These are phyloP conservation scores for Candida gorgasii DNA, from an alignment of 805 yeast species.

Conservation along the genomic window DNA sequence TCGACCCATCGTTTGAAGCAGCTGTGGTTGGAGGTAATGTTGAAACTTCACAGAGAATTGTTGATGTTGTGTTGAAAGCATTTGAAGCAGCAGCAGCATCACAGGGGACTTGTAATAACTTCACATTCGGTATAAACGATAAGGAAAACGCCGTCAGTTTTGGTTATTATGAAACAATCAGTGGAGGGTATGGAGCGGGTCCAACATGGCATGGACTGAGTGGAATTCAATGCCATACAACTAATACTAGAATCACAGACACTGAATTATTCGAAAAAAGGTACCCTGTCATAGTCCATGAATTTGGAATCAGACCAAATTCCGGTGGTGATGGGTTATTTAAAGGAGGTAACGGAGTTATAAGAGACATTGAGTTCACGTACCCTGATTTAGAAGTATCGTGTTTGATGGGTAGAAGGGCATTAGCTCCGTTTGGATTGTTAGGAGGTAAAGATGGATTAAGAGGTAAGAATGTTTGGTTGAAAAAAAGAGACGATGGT, in stretches of 20 bases:
- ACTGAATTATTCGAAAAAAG: constrained; percentile 86
- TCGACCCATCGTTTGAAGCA: constrained; percentile 79
- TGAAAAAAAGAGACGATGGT: constrained; percentile 19
- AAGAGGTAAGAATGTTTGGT: constrained; percentile 56
- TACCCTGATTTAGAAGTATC: constrained; percentile 57
- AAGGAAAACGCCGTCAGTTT: constrained; percentile 56
- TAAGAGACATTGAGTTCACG: constrained; percentile 79
- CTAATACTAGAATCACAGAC: constrained; percentile 91
- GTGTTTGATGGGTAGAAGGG: constrained; percentile 82
- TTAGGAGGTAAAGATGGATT: constrained; percentile 78
- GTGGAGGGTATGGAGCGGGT: constrained; percentile 96
- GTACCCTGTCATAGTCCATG: constrained; percentile 77
- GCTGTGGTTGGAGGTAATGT: constrained; percentile 95
- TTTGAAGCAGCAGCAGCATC: constrained; percentile 91
- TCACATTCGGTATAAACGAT: constrained; percentile 87
- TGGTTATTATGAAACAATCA: constrained; percentile 92
- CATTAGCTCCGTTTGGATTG: constrained; percentile 82
- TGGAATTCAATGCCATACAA: constrained; percentile 94
- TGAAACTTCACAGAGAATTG: constrained; percentile 89
- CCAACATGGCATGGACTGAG: constrained; percentile 81
- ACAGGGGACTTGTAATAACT: constrained; percentile 93
- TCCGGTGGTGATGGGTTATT: constrained; percentile 82
- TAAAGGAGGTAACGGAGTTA: constrained; percentile 83
- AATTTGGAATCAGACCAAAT: constrained; percentile 65
- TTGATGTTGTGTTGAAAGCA: constrained; percentile 85